phyloP scores from a whole-genome alignment of 345 rosid species.

The Corchorus olitorius region DNA sequence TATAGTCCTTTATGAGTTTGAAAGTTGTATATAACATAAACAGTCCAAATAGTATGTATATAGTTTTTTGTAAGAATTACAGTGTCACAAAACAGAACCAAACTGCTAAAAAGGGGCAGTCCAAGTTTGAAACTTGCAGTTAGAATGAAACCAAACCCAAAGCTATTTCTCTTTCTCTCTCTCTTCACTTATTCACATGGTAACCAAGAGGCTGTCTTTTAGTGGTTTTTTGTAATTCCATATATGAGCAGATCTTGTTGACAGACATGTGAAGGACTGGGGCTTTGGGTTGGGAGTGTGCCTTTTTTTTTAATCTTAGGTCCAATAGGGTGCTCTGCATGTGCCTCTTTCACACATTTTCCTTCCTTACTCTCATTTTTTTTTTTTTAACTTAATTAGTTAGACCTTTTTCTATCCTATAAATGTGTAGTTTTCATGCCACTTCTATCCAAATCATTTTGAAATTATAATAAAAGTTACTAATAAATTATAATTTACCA shows the following conservation, averaged over 20 bases:
- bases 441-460: slow-evolving; percentile 46
- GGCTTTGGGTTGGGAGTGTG: slow-evolving; percentile 14
- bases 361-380: background rate
- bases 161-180: slow-evolving; percentile 24
- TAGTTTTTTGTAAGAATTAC: slow-evolving; percentile 17
- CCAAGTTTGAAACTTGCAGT: slow-evolving; percentile 42
- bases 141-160: slow-evolving; percentile 28
- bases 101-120: slow-evolving; percentile 27
- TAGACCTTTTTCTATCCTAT: slow-evolving; percentile 20
- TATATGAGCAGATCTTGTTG: slow-evolving; percentile 42
- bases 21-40: too few relatives aligned
- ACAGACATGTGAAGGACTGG: slow-evolving; percentile 63
- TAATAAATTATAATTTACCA: too few relatives aligned
- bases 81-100: slow-evolving; percentile 2
- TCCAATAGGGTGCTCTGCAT: slow-evolving; percentile 52
- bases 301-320: slow-evolving; percentile 6
- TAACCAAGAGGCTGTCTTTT: slow-evolving; percentile 49
- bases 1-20: background rate
- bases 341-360: slow-evolving; percentile 42
- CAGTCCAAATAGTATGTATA: background rate
- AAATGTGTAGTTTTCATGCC: slow-evolving; percentile 20
- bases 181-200: slow-evolving; percentile 55
- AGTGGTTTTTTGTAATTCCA: slow-evolving; percentile 42
- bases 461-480: background rate
- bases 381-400: slow-evolving; percentile 24